Evolutionary conservation across 805 yeast species (phyloP).

Genomic region (Ascoidea rubescens): DNA sequence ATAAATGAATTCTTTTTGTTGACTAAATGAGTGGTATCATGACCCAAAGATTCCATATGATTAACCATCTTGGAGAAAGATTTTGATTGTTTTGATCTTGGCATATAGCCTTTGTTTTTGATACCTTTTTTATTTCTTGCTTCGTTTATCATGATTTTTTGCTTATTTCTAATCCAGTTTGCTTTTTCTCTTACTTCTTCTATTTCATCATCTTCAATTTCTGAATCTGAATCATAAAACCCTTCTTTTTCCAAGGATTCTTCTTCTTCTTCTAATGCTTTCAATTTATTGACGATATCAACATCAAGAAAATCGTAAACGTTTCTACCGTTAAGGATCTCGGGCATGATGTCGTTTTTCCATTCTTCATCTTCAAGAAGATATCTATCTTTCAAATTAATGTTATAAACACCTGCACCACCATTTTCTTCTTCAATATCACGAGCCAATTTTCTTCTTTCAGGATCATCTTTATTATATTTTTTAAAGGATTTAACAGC

Average conservation of each 20-base stretch:
- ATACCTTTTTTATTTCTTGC: slow-evolving; percentile 77
- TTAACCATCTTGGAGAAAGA: slow-evolving; percentile 69
- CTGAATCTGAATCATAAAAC: slow-evolving; percentile 81
- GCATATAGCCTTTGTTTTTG: slow-evolving; percentile 79
- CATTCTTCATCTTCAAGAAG: slow-evolving; percentile 90
- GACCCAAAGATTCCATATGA: slow-evolving; percentile 83
- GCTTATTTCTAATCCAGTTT: slow-evolving; percentile 88
- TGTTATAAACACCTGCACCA: slow-evolving; percentile 96
- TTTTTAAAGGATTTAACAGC: slow-evolving; percentile 43
- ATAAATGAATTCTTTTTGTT: slow-evolving; percentile 31
- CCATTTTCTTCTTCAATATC: slow-evolving; percentile 92
- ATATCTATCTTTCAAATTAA: slow-evolving; percentile 86
- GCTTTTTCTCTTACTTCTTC: slow-evolving; percentile 77
- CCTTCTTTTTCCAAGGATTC: slow-evolving; percentile 89
- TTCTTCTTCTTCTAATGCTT: slow-evolving; percentile 94
- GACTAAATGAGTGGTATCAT: slow-evolving; percentile 59
- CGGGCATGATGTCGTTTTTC: slow-evolving; percentile 97
- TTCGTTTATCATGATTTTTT: slow-evolving; percentile 83
- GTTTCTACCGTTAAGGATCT: slow-evolving; percentile 87
- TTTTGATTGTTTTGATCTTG: slow-evolving; percentile 75
- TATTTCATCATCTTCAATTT: slow-evolving; percentile 50
- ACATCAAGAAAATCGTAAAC: slow-evolving; percentile 96
- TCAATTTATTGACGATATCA: slow-evolving; percentile 84
- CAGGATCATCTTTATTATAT: slow-evolving; percentile 70
- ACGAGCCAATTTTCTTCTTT: slow-evolving; percentile 67